Percentiles rank a stretch among this genome's conserved stretches.
Evolutionary conservation across 495 filamentous ascomycete species (phyloP).

Genomic region (Neurospora terricola): DNA sequence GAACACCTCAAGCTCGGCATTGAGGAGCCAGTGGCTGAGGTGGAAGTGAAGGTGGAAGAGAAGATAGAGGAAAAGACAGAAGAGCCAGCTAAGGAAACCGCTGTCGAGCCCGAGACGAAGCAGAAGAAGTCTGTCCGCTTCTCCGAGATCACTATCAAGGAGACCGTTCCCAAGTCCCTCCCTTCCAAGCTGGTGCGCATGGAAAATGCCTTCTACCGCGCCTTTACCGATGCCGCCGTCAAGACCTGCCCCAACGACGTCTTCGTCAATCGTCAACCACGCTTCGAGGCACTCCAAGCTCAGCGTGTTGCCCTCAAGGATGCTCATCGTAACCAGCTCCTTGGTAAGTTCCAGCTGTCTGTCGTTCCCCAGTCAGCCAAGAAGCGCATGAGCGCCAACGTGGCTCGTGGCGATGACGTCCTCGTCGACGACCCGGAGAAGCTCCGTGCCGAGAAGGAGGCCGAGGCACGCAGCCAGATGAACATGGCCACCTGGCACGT

Average conservation of each 20-base stretch:
- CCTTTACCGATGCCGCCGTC: constrained; percentile 63
- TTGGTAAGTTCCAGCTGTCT: constrained; percentile 63
- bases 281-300: constrained; percentile 84
- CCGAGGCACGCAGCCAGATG: constrained; percentile 68
- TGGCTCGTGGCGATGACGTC: constrained; percentile 45
- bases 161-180: constrained; percentile 32
- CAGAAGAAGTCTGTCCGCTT: constrained; percentile 71
- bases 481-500: constrained; percentile 69
- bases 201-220: constrained; percentile 85
- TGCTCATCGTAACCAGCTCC: constrained; percentile 59
- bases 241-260: constrained; percentile 54
- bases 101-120: constrained; percentile 28
- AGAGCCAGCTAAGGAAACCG: constrained; percentile 18
- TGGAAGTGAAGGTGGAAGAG: constrained; percentile 6
- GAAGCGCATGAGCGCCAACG: constrained; percentile 49
- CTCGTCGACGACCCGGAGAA: constrained; percentile 46
- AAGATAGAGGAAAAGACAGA: constrained; percentile 7
- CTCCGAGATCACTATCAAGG: constrained; percentile 44
- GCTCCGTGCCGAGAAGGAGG: constrained; percentile 65
- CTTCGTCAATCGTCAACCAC: constrained; percentile 71
- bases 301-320: constrained; percentile 57
- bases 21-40: constrained; percentile 7
- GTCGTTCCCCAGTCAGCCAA: constrained; percentile 45
- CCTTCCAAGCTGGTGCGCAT: constrained; percentile 41
- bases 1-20: neutral